Percentiles rank a stretch among this genome's conserved stretches.
Conservation (phyloP, 2,329 filamentous ascomycete genomes). For the Parafenestella ontariensis region DNA sequence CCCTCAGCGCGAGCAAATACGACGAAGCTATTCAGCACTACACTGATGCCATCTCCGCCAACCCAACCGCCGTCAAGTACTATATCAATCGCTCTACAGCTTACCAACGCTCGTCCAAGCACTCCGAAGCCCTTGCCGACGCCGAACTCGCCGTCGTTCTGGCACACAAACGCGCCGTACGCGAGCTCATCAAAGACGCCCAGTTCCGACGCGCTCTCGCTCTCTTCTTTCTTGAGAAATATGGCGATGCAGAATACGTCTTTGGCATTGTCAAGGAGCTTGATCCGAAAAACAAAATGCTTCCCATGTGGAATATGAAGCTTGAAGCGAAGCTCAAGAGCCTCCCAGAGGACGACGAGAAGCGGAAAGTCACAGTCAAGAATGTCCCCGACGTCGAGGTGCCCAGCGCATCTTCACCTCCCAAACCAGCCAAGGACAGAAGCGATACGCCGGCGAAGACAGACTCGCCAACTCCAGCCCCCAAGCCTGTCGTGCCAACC, state of each 20-base stretch:
- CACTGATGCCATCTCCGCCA: conserved; percentile 68
- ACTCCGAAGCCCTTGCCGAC: conserved; percentile 57
- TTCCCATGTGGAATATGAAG: conserved; percentile 67
- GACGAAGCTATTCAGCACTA: conserved; percentile 70
- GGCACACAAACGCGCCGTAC: conserved; percentile 76
- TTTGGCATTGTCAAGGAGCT: conserved; percentile 65
- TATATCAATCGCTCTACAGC: conserved; percentile 83
- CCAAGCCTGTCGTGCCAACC: conserved; percentile 46
- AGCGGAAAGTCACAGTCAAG: conserved; percentile 39
- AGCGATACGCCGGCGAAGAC: not conserved
- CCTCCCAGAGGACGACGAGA: conserved; percentile 59
- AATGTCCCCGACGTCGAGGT: conserved; percentile 62
- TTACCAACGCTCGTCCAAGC: conserved; percentile 67
- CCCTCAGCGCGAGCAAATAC: conserved; percentile 70
- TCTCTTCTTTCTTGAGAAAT: conserved; percentile 72
- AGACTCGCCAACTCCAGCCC: conserved; percentile 26
- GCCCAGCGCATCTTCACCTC: conserved; percentile 47
- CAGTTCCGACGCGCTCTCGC: conserved; percentile 82
- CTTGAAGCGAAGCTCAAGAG: conserved; percentile 59
- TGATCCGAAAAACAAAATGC: conserved; percentile 59
- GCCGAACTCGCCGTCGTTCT: conserved; percentile 62
- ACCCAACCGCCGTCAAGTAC: conserved; percentile 75
- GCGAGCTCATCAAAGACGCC: conserved; percentile 78
- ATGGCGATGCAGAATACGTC: conserved; percentile 77
- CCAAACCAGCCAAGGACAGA: conserved; percentile 11